Conservation (phyloP, 257 asterid species). For the Asclepias syriaca region DNA sequence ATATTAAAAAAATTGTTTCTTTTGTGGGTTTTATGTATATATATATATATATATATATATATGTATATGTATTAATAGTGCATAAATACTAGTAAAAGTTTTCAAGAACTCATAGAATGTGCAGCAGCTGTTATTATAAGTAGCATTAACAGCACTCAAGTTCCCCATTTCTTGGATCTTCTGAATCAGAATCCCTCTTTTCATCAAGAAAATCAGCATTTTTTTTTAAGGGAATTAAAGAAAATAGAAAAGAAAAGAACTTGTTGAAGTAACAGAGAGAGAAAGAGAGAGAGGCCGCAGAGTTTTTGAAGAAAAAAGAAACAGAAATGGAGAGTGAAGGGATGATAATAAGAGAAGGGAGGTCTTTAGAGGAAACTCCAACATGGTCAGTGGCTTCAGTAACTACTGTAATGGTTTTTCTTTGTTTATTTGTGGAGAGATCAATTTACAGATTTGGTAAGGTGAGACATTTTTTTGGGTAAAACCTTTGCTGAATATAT, state of each 20-base stretch:
- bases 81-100: neutral
- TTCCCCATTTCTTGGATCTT: conserved; percentile 48
- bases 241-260: neutral
- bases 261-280: neutral
- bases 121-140: neutral
- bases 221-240: too few species aligned
- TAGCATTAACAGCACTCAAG: conserved; percentile 8
- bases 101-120: conserved; percentile 8
- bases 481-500: neutral
- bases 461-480: conserved; percentile 32
- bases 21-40: too few species aligned
- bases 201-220: conserved; percentile 1
- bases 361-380: conserved; percentile 84
- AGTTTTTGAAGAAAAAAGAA: neutral
- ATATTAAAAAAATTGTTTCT: too few species aligned
- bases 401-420: conserved; percentile 81
- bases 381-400: conserved; percentile 97
- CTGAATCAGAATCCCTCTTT: conserved; percentile 3
- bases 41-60: neutral
- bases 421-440: conserved; percentile 70
- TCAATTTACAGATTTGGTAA: conserved; percentile 81
- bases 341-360: conserved; percentile 55
- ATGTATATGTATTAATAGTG: neutral
- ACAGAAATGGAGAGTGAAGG: conserved; percentile 45
- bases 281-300: neutral